A percentile compares a stretch with the other conserved stretches of the same genome.
These are phyloP conservation scores for Saccharum hybrid DNA, from an alignment of 202 grass and related monocot species.

Conservation along the genomic window DNA sequence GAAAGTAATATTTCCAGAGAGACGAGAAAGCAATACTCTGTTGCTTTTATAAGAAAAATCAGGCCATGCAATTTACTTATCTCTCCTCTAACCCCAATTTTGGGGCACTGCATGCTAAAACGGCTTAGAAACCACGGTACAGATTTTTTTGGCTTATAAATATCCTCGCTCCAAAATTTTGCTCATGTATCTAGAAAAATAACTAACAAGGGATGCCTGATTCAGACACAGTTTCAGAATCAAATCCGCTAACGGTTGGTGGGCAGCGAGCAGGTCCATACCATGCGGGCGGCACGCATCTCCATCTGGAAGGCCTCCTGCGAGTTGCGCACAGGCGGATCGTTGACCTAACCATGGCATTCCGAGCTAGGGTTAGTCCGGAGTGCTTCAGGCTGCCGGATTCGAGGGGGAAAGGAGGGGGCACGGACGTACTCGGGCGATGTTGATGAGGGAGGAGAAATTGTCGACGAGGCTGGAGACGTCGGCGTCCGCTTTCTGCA, in stretches of 20 bases:
- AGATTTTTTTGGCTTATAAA: not conserved
- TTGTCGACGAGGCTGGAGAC: conserved; percentile 76
- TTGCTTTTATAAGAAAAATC: not conserved
- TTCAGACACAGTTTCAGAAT: too few species aligned
- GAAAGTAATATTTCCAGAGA: not conserved
- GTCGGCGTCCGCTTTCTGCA: conserved; percentile 75
- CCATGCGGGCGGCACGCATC: conserved; percentile 65
- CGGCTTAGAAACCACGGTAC: not conserved
- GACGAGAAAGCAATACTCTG: not conserved
- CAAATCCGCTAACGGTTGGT: not conserved
- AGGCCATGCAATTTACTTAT: not conserved
- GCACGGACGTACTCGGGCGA: conserved; percentile 65
- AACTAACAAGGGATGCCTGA: not conserved
- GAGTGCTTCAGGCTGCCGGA: not conserved
- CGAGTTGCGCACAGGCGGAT: conserved; percentile 73
- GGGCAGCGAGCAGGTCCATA: conserved; percentile 16
- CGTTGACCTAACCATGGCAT: conserved; percentile 56
- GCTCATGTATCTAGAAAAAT: not conserved
- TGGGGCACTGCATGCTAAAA: not conserved
- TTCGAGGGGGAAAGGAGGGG: too few species aligned
- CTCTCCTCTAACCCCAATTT: not conserved
- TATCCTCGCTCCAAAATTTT: not conserved
- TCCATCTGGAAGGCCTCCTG: conserved; percentile 90
- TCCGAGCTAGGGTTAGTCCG: conserved; percentile 16
- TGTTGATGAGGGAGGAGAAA: conserved; percentile 72